Evolutionary conservation across 2,329 filamentous ascomycete species (phyloP), one percentile per base, ranked within the genome.

Genomic region (Beauveria australis): DNA sequence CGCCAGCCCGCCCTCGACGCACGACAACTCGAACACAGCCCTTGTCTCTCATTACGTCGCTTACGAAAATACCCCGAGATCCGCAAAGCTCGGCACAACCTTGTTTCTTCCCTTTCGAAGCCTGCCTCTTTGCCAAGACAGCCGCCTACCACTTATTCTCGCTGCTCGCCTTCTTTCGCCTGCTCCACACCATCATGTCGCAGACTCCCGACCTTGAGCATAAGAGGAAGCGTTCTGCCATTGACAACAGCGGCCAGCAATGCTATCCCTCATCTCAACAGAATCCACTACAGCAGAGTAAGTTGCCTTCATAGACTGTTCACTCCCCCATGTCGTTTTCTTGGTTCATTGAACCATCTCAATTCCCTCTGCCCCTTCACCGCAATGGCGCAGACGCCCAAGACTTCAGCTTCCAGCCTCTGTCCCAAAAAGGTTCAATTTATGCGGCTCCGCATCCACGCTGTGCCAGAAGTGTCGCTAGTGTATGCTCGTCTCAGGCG

Each of bases 151-250:
- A 44, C 43, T 2, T 16, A 26, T n/a, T 22, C 47, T 51, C n/a
- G 28, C 37, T 24, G 18, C 49, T 52, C 49, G 49, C 40, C 33
- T 10, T 52, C 33, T 10, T 14, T 52, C 40, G 18, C 12, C n/a
- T 30, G 18, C 49, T 33, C 22, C 26, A 24, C 43, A 48, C 33
- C 14, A 52, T 33, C 41, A 62, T 62, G 61, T 58, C 61, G 24
- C 61, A 59, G 19, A 54, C 61, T 30, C 61, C 61, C 12, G 61
- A 62, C 48, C 55, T 62, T n/a, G 61, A 62, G 16, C 54, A 62
- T 55, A 62, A 62, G 44, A 58, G 61, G 54, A 62, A 62, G 55
- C 61, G 55, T 24, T 52, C 49, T 33, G 61, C 43, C 16, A 53
- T 48, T n/a, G 61, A 59, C n/a, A 40, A 9, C 26, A 40, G 41